Base-by-base conservation (phyloP, 768 basidiomycete species). In the Daedaleopsis nitida region DNA sequence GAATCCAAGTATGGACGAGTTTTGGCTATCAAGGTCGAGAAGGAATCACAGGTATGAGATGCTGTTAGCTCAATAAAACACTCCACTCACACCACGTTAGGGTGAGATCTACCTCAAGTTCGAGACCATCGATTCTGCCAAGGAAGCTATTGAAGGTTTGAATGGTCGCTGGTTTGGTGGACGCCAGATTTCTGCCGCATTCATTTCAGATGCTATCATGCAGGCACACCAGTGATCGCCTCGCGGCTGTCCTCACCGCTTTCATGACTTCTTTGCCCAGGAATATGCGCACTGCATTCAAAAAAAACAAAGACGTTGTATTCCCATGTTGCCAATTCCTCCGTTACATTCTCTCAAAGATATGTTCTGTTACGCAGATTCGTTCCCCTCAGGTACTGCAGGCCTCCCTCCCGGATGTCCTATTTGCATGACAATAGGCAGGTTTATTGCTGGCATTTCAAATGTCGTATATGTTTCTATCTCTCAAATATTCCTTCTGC, bases 41-140 rank as follows among this genome's bases (percentile, higher is more conserved):
- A 86, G 77, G 94, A 98, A 65, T 91, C 94, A 42, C 88, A 95
- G 82, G 96, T 96, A 59, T 60, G 85, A 71, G 8, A n/a, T 7
- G 5, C 10, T 38, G 24, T 48, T 3, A 34, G 3, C 50, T 3
- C n/a, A 35, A n/a, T 4, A 1, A 14, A 32, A 17, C n/a, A 2
- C 21, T 35, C 16, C 16, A 24, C 57, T 69, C 19, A 64, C 17
- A 32, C 43, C 17, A 54, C 23, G 27, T 23, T 69, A 98, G 94
- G 96, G 97, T 69, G 95, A 99, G 76, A 97, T 99, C 52, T 98
- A 97, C 74, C 82, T 98, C 73, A 94, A 96, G 76, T 98, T 98
- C 69, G 84, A 85, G 60, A 74, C 81, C 24, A 77, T 94, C 60
- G 92, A 93, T 2, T 79, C 85, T 12, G 93, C 97, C 35, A 89